Base-by-base conservation (phyloP, 1,284 basidiomycete species). In the Tilletia caries region DNA sequence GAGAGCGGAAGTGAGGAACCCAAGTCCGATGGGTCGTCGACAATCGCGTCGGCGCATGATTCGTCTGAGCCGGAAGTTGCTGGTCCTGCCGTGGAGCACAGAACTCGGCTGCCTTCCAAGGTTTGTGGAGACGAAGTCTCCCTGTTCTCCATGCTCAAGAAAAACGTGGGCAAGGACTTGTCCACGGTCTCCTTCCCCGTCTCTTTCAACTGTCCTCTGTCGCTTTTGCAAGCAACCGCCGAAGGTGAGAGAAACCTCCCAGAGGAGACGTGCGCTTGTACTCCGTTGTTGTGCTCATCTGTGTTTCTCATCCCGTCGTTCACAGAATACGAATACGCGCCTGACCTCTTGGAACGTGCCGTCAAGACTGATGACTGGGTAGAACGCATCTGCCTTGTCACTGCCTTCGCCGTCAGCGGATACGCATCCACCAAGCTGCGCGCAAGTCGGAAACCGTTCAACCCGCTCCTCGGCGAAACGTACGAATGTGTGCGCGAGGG, bases 91-190 rank as follows among this genome's bases (percentile, higher is more conserved):
- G 72, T 79, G 13, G 70, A 77, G 58, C 75, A 81, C 75, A 75
- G 83, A 66, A 70, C 85, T 1, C 85, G 85, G 65, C 85, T 96
- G 50, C 93, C 90, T 20, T 82, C 83, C 20, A 84, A 84, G 3
- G 83, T 85, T 0, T 84, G 84, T 5, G 89, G 88, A 1, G 92
- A 95, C 70, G 93, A 96, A 84, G 91, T 92, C 3, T 93, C 91
- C 75, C 84, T 96, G 52, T 92, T 95, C 77, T 85, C 89, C 1
- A 89, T 95, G 70, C 84, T 96, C 67, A 93, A 93, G 85, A 95
- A 94, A 85, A 95, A 93, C 79, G 91, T 96, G 64, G 81, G 81
- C 41, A 82, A 83, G 67, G 82, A 83, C 66, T 73, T 83, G 1
- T 79, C 81, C n/a, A 80, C 81, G 33, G 79, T 83, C 60, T 80